phyloP scores from a whole-genome alignment of 1,139 yeast species.

The Debaryomyces coudertii region DNA sequence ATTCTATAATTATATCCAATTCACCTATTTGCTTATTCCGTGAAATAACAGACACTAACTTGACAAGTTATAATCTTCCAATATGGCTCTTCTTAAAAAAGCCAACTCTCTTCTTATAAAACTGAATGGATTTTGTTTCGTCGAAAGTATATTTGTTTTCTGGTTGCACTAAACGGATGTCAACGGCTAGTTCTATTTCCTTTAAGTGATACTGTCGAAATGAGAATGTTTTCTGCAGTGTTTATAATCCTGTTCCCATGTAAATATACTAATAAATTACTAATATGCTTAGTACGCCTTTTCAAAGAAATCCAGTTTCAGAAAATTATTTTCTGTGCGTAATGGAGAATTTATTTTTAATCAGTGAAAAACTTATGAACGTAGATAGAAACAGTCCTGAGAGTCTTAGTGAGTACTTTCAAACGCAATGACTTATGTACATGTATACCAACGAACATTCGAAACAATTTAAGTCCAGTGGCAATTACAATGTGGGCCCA shows the following conservation, averaged over 20 bases:
- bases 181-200: neutral
- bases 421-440: neutral
- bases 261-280: neutral
- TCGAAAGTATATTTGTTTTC: neutral
- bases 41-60: neutral
- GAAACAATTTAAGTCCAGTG: neutral
- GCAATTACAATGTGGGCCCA: neutral
- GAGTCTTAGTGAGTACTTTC: neutral
- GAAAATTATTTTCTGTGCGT: conserved; percentile 8
- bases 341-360: conserved; percentile 6
- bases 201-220: neutral
- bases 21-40: neutral
- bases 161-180: neutral
- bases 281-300: neutral
- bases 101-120: neutral
- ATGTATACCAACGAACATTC: neutral
- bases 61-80: neutral
- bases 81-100: neutral
- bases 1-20: neutral
- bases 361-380: neutral
- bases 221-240: neutral
- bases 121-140: neutral
- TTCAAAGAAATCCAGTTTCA: conserved; percentile 1
- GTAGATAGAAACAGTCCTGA: neutral
- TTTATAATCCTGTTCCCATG: neutral